phyloP scores from a whole-genome alignment of 2,329 filamentous ascomycete species.

The Pestalotiopsis sp. region DNA sequence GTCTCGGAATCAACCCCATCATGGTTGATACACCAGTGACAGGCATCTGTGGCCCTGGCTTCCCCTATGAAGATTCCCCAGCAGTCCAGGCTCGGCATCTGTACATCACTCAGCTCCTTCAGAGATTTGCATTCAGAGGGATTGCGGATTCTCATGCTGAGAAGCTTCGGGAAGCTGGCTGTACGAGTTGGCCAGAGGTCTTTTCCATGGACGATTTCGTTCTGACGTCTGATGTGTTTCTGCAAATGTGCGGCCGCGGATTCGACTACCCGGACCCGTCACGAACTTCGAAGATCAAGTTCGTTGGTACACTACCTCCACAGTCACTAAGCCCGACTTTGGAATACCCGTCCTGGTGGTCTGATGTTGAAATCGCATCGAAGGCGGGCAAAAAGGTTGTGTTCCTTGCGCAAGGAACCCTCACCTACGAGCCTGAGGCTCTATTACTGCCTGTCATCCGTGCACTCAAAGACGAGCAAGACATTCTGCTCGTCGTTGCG shows the following conservation, averaged over 20 bases:
- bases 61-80: conserved; percentile 37
- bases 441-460: conserved; percentile 46
- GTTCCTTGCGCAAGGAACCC: conserved; percentile 49
- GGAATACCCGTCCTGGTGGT: conserved; percentile 45
- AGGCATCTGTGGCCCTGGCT: conserved; percentile 37
- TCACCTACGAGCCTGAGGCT: conserved; percentile 37
- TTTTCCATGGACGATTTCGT: conserved; percentile 28
- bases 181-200: conserved; percentile 6
- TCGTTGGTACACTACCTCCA: conserved; percentile 41
- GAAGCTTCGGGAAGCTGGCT: not conserved
- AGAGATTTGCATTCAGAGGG: conserved; percentile 2
- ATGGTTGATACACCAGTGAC: conserved; percentile 36
- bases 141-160: conserved; percentile 6
- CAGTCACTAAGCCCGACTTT: conserved; percentile 28
- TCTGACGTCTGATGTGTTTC: conserved; percentile 30
- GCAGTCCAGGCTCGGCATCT: conserved; percentile 37
- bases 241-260: conserved; percentile 36
- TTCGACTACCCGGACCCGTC: conserved; percentile 36
- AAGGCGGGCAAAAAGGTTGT: conserved; percentile 39
- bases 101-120: conserved; percentile 23
- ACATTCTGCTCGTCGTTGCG: conserved; percentile 38
- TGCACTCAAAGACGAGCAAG: conserved; percentile 40
- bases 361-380: conserved; percentile 36
- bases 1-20: conserved; percentile 40
- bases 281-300: conserved; percentile 39